These are phyloP conservation scores for Dryadomyces sulphureus DNA, from an alignment of 2,329 filamentous ascomycete genomes.

Conservation along the genomic window DNA sequence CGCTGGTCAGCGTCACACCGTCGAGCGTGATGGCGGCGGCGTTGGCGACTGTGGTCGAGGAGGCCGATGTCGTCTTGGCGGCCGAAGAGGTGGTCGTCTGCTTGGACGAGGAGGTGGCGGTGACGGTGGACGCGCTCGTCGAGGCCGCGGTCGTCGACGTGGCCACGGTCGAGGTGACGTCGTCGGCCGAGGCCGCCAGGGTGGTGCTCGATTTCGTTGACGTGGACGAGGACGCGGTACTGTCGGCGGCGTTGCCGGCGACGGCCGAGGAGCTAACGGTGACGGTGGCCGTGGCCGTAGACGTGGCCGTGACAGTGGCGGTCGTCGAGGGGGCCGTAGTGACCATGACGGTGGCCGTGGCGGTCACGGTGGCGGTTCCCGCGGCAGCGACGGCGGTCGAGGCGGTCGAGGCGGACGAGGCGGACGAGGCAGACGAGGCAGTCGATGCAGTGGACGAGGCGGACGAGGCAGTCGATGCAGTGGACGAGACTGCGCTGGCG, in stretches of 20 bases:
- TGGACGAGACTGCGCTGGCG: background rate
- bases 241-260: background rate
- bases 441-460: too few species aligned
- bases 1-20: constrained; percentile 25
- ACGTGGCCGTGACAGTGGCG: background rate
- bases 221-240: background rate
- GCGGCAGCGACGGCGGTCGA: background rate
- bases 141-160: background rate
- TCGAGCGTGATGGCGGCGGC: constrained; percentile 21
- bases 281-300: background rate
- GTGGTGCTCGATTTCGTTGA: too few species aligned
- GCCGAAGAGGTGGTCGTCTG: too few species aligned
- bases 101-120: background rate
- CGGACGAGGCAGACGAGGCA: too few species aligned
- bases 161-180: background rate
- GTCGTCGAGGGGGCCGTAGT: background rate
- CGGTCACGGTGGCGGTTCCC: background rate
- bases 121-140: background rate
- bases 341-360: background rate
- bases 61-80: too few species aligned
- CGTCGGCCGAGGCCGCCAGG: too few species aligned
- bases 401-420: background rate
- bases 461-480: too few species aligned
- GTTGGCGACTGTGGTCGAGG: constrained; percentile 8
- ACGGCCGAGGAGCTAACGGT: background rate